Evolutionary conservation across 2,329 filamentous ascomycete genomes (phyloP).

Genomic region (Herpomyces periplanetae): DNA sequence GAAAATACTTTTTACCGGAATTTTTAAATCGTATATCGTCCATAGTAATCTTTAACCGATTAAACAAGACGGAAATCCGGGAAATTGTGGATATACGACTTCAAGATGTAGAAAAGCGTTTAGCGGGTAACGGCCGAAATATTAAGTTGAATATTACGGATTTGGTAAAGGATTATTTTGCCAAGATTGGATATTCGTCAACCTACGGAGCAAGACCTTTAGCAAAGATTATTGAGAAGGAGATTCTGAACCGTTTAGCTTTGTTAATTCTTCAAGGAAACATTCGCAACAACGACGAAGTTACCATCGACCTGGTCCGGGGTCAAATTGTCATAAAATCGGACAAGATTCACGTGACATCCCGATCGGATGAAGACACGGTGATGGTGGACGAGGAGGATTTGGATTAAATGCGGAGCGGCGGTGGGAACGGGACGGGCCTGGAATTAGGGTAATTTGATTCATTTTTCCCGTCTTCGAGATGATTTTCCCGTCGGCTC

Average conservation of each 20-base stretch:
- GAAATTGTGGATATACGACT: slow-evolving; percentile 79
- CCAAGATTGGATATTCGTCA: slow-evolving; percentile 61
- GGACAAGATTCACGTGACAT: too few species aligned
- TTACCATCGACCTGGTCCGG: too few species aligned
- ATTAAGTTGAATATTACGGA: slow-evolving; percentile 43
- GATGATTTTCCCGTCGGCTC: too few species aligned
- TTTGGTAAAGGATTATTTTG: slow-evolving; percentile 71
- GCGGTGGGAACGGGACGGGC: too few species aligned
- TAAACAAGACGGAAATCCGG: slow-evolving; percentile 57
- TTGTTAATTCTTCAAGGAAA: slow-evolving; percentile 57
- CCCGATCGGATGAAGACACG: too few species aligned
- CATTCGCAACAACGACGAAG: slow-evolving; percentile 64
- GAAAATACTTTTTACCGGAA: slow-evolving; percentile 87
- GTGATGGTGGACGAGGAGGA: too few species aligned
- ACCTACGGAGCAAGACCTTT: slow-evolving; percentile 75
- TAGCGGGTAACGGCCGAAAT: slow-evolving; percentile 48
- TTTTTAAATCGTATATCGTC: slow-evolving; percentile 94
- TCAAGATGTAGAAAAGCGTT: slow-evolving; percentile 52
- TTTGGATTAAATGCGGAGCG: too few species aligned
- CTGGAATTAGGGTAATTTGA: too few species aligned
- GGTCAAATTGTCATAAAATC: too few species aligned
- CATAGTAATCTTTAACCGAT: slow-evolving; percentile 89
- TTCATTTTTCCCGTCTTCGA: too few species aligned
- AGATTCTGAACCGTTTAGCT: slow-evolving; percentile 69
- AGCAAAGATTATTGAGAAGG: slow-evolving; percentile 66